Evolutionary conservation across 306 rosid genomes (phyloP), one percentile per base, ranked within the genome.

Genomic region (Mimosa pudica): DNA sequence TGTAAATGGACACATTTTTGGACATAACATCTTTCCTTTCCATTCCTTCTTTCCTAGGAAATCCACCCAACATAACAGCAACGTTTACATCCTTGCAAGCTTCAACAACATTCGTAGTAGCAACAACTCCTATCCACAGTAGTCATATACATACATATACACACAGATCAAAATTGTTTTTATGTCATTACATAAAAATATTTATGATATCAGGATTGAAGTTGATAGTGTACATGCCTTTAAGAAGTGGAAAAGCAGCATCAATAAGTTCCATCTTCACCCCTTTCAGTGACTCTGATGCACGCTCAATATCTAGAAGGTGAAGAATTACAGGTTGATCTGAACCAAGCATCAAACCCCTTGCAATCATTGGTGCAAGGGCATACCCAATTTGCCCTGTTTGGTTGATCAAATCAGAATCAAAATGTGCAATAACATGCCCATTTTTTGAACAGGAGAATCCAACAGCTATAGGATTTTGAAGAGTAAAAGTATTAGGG

Each of bases 301-400:
- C 87, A 20, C 88, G 89, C 55, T 90, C 88, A 71, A 88, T 86
- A 77, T 86, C 97, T 77, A 92, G 91, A 91, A 92, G 79, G 70
- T 90, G 97, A 55, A 92, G 52, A 85, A 90, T 89, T 35, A 92
- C 85, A 58, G 93, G 94, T 84, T 90, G 96, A 33, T 89, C 87
- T 14, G 90, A 89, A 42, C 92, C 94, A 5, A 90, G 71, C 93
- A 90, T 89, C 47, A 62, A 77, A n/a, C 97, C 92, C 87, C 92
- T 89, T 33, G 92, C 92, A 12, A 90, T 84, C 97, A 92, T 92
- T 20, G 97, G 93, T 75, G 80, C 93, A 75, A 92, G 86, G 5
- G 96, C 96, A 86, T 92, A 92, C 7, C 97, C 93, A 71, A 92
- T 92, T 89, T 90, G 94, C 51, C 96, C 94, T 92, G 87, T 83